Percentiles rank a stretch among this genome's conserved stretches.
phyloP scores from a whole-genome alignment of 495 filamentous ascomycete genomes.

The Penicillium atrosanguineum region DNA sequence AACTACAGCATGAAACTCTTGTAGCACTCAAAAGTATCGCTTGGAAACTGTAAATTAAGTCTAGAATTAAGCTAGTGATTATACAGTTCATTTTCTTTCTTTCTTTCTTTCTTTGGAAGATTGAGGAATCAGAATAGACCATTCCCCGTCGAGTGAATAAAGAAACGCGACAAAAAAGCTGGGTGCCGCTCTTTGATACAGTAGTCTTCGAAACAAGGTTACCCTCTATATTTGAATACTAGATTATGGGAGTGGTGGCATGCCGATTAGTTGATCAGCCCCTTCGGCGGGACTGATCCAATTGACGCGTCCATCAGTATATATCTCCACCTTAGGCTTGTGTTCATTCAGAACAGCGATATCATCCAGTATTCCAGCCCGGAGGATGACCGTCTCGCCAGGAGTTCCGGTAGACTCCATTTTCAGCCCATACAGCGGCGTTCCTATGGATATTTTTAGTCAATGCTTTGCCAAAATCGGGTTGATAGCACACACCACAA shows the following conservation, averaged over 20 bases:
- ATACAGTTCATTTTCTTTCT: too few relatives aligned
- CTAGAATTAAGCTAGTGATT: too few relatives aligned
- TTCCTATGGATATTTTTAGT: constrained; percentile 25
- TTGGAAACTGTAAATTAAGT: too few relatives aligned
- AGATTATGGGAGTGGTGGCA: constrained; percentile 8
- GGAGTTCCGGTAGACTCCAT: constrained; percentile 15
- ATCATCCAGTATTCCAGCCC: constrained; percentile 38
- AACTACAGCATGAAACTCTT: too few relatives aligned
- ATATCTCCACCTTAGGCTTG: constrained; percentile 32
- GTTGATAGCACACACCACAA: constrained; percentile 29
- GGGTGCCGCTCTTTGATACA: too few relatives aligned
- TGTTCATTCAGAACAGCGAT: constrained; percentile 15
- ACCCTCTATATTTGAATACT: background rate
- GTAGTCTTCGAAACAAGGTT: too few relatives aligned
- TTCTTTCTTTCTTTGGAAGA: too few relatives aligned
- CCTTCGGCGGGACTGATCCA: constrained; percentile 31
- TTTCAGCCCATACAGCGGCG: constrained; percentile 31
- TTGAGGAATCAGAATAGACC: too few relatives aligned
- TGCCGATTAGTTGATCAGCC: constrained; percentile 29
- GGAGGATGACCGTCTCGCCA: constrained; percentile 23
- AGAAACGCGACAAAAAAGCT: too few relatives aligned
- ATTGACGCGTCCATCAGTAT: constrained; percentile 17
- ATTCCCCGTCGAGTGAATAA: too few relatives aligned
- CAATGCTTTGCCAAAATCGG: background rate
- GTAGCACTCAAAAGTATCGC: too few relatives aligned